These are phyloP conservation scores for Vaccinium myrtillus DNA, from an alignment of 148 eudicot species.

Conservation along the genomic window DNA sequence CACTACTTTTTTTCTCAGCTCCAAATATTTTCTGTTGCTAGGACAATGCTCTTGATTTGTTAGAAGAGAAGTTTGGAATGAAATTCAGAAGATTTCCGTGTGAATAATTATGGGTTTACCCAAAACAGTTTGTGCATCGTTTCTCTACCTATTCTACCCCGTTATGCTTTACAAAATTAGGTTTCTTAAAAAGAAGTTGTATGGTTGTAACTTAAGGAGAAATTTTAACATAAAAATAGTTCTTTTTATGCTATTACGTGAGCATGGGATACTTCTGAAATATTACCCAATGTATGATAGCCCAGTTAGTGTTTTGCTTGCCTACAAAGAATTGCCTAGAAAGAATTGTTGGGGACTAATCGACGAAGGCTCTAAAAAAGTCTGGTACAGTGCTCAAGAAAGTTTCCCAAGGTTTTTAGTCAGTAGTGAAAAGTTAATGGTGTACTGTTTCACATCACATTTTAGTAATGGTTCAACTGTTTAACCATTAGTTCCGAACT, in stretches of 20 bases:
- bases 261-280: neutral
- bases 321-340: neutral
- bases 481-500: neutral
- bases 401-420: neutral
- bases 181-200: neutral
- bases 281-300: neutral
- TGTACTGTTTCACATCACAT: neutral
- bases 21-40: neutral
- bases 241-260: neutral
- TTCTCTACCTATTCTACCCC: neutral
- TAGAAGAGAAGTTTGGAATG: neutral
- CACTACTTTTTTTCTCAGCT: neutral
- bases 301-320: neutral
- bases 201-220: neutral
- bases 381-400: neutral
- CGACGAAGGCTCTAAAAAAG: neutral
- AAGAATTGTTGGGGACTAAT: neutral
- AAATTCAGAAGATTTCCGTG: neutral
- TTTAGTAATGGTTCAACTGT: neutral
- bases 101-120: neutral
- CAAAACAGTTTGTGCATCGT: neutral
- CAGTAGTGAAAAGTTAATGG: neutral
- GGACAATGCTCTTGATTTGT: constrained; percentile 1
- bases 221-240: neutral
- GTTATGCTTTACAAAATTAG: neutral